Base-by-base conservation (phyloP, 306 rosid genomes). In the Lathyrus tuberosus region DNA sequence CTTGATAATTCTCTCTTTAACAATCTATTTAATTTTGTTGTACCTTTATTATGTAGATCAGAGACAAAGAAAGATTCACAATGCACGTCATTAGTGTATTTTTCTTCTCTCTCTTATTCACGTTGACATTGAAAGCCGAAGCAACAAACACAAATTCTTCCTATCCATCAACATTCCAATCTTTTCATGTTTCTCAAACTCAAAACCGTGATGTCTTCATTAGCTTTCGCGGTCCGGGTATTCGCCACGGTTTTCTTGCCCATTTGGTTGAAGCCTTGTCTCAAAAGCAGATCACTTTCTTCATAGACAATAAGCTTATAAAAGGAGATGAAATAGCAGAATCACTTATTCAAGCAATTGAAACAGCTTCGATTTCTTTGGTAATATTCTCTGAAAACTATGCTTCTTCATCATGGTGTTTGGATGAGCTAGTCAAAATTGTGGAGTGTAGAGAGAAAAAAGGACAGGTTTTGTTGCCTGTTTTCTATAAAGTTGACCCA, bases 361-460 rank as follows among this genome's bases (percentile, higher is more conserved):
- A 76, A 49, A 54, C 22, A 8, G 69, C 80, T 7, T 15, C 12
- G 0, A 40, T 76, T 59, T 76, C 65, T 0, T 12, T 69, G 10
- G 17, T 69, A 14, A 62, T 76, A 37, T 69, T 76, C 73, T 47
- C 80, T 5, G 2, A 24, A 5, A 6, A 48, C 44, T 76, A 47
- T 68, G 65, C 80, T 60, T 61, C 48, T 61, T 76, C 80, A 2
- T 0, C 0, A 2, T 67, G 78, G 74, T 75, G 79, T 47, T 47
- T 75, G 74, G 40, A 10, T 2, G 78, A 78, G 18, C 58, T 78
- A 2, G 78, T 12, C 35, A 75, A 75, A 5, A 56, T 75, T 9
- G 4, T 74, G 10, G 61, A 74, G 9, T 65, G 73, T 6, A 65
- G 58, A 13, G 14, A n/a, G 10, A 44, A 44, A 12, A 0, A 65